phyloP scores from a whole-genome alignment of 2,329 filamentous ascomycete species.

The Botrytis aclada region DNA sequence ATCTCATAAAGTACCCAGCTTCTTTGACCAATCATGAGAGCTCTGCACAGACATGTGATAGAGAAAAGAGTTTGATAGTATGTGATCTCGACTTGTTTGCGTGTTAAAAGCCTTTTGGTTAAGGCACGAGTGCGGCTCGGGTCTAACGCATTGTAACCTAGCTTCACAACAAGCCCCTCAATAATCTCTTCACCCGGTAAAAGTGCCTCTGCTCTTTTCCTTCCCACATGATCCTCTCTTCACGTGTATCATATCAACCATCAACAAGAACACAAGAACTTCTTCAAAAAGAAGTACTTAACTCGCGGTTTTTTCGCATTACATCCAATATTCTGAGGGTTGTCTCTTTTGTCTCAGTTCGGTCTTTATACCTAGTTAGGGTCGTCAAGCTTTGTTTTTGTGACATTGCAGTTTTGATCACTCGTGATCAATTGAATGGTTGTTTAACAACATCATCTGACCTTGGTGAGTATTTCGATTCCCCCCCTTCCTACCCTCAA shows the following conservation, averaged over 20 bases:
- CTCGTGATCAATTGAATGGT: constrained; percentile 8
- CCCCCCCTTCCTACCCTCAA: not conserved
- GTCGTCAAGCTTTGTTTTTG: not conserved
- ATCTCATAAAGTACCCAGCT: not conserved
- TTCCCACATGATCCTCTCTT: constrained; percentile 8
- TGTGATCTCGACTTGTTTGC: not conserved
- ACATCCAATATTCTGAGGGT: not conserved
- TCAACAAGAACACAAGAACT: not conserved
- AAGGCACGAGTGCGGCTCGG: not conserved
- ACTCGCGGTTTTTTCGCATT: not conserved
- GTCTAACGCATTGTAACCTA: not conserved
- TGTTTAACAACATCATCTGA: constrained; percentile 1
- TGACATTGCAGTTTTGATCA: constrained; percentile 7
- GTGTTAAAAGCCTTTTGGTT: not conserved
- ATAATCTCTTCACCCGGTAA: constrained; percentile 2
- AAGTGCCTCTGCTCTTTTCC: constrained; percentile 1
- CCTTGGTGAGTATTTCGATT: not conserved
- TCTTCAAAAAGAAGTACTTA: not conserved
- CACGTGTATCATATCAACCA: constrained; percentile 4
- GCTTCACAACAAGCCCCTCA: not conserved
- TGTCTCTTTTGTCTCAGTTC: constrained; percentile 1
- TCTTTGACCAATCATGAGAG: not conserved
- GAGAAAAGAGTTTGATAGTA: not conserved
- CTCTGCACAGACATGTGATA: not conserved
- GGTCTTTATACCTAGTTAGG: not conserved